Evolutionary conservation across 495 filamentous ascomycete species (phyloP).

Genomic region (Aspergillus cavernicola): DNA sequence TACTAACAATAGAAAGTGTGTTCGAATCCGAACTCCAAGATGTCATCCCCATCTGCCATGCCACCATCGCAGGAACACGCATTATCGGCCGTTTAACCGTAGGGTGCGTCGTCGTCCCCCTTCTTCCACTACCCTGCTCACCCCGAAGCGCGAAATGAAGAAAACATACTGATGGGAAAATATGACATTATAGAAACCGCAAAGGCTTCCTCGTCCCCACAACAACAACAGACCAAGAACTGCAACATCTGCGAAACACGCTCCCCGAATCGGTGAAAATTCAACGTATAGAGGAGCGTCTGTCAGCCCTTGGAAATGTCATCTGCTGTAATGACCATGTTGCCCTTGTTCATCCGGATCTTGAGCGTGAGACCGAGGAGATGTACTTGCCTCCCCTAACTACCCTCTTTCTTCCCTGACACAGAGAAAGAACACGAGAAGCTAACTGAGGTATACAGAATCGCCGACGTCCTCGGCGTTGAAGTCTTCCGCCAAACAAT

Average conservation of each 20-base stretch:
- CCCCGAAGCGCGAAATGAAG: neutral
- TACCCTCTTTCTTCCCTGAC: neutral
- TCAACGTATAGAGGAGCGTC: constrained; percentile 91
- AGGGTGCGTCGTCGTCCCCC: constrained; percentile 64
- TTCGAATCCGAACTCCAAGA: constrained; percentile 98
- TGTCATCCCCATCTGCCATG: constrained; percentile 94
- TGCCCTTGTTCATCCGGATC: constrained; percentile 91
- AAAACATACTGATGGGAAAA: neutral
- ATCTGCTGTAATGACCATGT: constrained; percentile 97
- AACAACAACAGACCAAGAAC: constrained; percentile 93
- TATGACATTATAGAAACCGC: constrained; percentile 64
- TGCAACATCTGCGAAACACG: constrained; percentile 92
- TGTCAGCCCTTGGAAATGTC: constrained; percentile 94
- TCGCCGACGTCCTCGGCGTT: constrained; percentile 94
- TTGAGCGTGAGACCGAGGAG: constrained; percentile 94
- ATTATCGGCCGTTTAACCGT: constrained; percentile 94
- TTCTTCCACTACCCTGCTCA: neutral
- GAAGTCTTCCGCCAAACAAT: constrained; percentile 98
- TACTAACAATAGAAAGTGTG: constrained; percentile 42
- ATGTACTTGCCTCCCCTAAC: constrained; percentile 48
- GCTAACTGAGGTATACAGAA: constrained; percentile 32
- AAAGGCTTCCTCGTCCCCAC: constrained; percentile 96
- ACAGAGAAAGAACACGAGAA: neutral
- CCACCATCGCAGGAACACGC: constrained; percentile 93
- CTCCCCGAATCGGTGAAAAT: constrained; percentile 89